These are phyloP conservation scores for Panicum hallii DNA, from an alignment of 202 grass and related monocot genomes.

Conservation along the genomic window DNA sequence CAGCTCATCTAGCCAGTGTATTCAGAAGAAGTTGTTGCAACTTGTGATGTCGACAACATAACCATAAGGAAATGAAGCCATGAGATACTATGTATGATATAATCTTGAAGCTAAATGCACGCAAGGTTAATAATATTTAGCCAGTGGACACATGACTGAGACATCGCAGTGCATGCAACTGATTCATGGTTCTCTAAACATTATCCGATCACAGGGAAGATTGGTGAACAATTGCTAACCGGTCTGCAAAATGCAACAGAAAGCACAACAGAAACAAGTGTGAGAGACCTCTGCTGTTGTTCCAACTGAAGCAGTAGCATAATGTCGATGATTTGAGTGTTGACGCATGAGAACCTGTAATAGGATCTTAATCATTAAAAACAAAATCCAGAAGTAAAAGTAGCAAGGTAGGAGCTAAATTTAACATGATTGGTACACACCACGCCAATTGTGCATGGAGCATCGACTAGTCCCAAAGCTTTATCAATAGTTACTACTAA, in stretches of 20 bases:
- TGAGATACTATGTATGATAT: background rate
- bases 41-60: conserved; percentile 1
- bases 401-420: background rate
- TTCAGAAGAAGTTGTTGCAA: conserved; percentile 35
- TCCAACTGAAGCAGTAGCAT: conserved; percentile 71
- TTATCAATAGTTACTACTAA: conserved; percentile 76
- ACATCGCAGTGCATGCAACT: background rate
- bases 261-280: conserved; percentile 36
- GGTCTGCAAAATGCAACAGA: conserved; percentile 15
- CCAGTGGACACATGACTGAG: background rate
- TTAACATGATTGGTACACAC: conserved; percentile 57
- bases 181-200: conserved; percentile 13
- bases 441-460: conserved; percentile 87
- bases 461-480: conserved; percentile 69
- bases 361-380: background rate
- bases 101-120: conserved; percentile 19
- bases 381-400: conserved; percentile 44
- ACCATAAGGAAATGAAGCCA: background rate
- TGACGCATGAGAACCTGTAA: conserved; percentile 68
- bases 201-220: conserved; percentile 13
- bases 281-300: conserved; percentile 88
- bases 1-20: conserved; percentile 1
- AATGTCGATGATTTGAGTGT: conserved; percentile 45
- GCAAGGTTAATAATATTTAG: background rate
- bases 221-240: background rate